A percentile compares a stretch with the other conserved stretches of the same genome.
Evolutionary conservation across 2,329 filamentous ascomycete genomes (phyloP).

Genomic region (Aspergillus clavatus): DNA sequence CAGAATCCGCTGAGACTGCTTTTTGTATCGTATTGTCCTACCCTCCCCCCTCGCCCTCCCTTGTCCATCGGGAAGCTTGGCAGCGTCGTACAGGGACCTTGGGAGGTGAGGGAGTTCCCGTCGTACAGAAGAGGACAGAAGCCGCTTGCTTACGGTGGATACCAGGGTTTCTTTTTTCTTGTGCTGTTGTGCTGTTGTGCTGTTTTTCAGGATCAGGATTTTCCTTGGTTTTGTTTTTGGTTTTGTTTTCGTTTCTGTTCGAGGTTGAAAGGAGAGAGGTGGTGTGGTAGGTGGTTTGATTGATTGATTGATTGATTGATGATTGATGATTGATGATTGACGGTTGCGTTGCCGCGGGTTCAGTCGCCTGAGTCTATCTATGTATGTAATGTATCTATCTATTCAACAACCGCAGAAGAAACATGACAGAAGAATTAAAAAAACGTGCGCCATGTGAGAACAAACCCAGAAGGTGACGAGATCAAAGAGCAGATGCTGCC

Average conservation of each 20-base stretch:
- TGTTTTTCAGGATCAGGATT: too few relatives aligned
- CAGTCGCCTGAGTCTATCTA: slow-evolving; percentile 1
- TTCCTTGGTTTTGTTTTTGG: too few relatives aligned
- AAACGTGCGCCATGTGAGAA: neutral
- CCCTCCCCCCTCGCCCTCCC: neutral
- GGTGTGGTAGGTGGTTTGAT: too few relatives aligned
- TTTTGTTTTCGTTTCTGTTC: too few relatives aligned
- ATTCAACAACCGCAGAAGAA: slow-evolving; percentile 1
- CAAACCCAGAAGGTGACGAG: neutral
- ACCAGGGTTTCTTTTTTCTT: too few relatives aligned
- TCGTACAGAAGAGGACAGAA: neutral
- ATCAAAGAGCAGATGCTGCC: neutral
- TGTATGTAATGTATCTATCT: slow-evolving; percentile 1
- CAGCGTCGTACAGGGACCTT: neutral
- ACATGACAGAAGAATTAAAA: neutral
- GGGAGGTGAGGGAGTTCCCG: neutral
- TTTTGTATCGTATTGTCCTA: too few relatives aligned
- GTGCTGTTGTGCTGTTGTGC: too few relatives aligned
- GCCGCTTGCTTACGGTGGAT: too few relatives aligned
- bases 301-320: too few relatives aligned
- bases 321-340: neutral
- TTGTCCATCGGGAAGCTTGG: neutral
- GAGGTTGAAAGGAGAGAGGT: too few relatives aligned
- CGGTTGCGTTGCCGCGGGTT: slow-evolving; percentile 7
- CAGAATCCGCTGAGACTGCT: too few relatives aligned